Percentiles rank a stretch among this genome's conserved stretches.
Conservation (phyloP, 768 basidiomycete species). For the Lactarius indigo region DNA sequence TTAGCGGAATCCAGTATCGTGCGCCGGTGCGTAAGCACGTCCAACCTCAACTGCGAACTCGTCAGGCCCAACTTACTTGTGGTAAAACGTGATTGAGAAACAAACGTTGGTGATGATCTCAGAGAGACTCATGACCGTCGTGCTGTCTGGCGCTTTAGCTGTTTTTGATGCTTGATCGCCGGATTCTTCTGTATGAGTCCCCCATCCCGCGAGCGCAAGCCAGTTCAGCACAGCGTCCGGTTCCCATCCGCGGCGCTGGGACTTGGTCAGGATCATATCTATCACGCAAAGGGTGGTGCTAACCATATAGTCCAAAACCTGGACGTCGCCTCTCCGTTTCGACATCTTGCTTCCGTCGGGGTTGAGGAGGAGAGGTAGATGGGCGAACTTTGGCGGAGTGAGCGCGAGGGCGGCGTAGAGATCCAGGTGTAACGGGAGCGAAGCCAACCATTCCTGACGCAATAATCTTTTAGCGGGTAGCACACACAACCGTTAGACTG, state of each 20-base stretch:
- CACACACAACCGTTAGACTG: neutral
- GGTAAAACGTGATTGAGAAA: neutral
- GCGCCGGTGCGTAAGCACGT: conserved; percentile 74
- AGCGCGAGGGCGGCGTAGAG: conserved; percentile 78
- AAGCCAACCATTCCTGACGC: conserved; percentile 90
- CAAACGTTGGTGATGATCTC: conserved; percentile 64
- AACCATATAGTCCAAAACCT: conserved; percentile 84
- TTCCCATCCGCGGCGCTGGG: conserved; percentile 83
- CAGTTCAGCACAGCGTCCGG: conserved; percentile 87
- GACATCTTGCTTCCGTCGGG: conserved; percentile 92
- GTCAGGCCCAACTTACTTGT: neutral
- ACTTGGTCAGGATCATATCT: neutral
- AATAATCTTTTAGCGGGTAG: conserved; percentile 8
- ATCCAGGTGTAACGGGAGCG: conserved; percentile 86
- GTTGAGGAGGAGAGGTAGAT: conserved; percentile 88
- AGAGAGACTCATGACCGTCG: conserved; percentile 53
- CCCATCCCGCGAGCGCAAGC: conserved; percentile 94
- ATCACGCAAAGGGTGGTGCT: conserved; percentile 24
- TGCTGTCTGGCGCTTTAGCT: conserved; percentile 57
- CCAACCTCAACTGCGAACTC: conserved; percentile 63
- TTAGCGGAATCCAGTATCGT: conserved; percentile 77
- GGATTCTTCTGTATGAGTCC: conserved; percentile 45
- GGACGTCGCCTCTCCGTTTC: conserved; percentile 88
- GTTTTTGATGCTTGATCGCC: conserved; percentile 28
- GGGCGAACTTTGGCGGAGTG: conserved; percentile 76